phyloP scores from a whole-genome alignment of 768 basidiomycete species.

The Lactarius deliciosus region DNA sequence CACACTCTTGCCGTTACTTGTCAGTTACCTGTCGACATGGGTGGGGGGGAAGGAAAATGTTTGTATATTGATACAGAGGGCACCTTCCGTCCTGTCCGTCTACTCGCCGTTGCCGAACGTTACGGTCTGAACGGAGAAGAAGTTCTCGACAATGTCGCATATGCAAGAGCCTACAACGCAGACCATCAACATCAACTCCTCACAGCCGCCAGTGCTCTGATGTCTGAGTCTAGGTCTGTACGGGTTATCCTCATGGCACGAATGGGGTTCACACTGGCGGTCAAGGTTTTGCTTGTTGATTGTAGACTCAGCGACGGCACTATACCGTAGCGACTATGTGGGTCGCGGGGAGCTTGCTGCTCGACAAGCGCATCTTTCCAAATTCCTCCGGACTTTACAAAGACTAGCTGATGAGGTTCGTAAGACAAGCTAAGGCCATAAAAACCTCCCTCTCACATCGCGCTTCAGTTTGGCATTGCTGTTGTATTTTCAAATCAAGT shows the following conservation, averaged over 20 bases:
- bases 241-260: neutral
- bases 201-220: constrained; percentile 92
- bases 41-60: constrained; percentile 98
- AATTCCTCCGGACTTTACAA: constrained; percentile 90
- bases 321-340: constrained; percentile 94
- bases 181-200: constrained; percentile 93
- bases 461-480: constrained; percentile 86
- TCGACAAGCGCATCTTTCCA: constrained; percentile 93
- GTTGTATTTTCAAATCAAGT: constrained; percentile 98
- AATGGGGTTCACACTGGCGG: constrained; percentile 31
- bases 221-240: constrained; percentile 93
- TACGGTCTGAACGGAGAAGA: constrained; percentile 98
- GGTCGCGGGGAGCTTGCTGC: constrained; percentile 95
- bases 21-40: constrained; percentile 95
- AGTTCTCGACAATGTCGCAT: constrained; percentile 97
- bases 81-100: constrained; percentile 94
- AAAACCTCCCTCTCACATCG: constrained; percentile 23
- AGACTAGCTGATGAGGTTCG: constrained; percentile 93
- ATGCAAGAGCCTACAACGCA: constrained; percentile 97
- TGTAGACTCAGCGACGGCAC: constrained; percentile 93
- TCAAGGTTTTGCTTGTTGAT: constrained; percentile 91
- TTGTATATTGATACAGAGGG: constrained; percentile 99
- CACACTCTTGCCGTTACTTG: constrained; percentile 98
- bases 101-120: constrained; percentile 92
- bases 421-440: constrained; percentile 6